Percentiles rank a stretch among this genome's conserved stretches.
These are phyloP conservation scores for Aspergillus saccharolyticus DNA, from an alignment of 495 filamentous ascomycete species.

Conservation along the genomic window DNA sequence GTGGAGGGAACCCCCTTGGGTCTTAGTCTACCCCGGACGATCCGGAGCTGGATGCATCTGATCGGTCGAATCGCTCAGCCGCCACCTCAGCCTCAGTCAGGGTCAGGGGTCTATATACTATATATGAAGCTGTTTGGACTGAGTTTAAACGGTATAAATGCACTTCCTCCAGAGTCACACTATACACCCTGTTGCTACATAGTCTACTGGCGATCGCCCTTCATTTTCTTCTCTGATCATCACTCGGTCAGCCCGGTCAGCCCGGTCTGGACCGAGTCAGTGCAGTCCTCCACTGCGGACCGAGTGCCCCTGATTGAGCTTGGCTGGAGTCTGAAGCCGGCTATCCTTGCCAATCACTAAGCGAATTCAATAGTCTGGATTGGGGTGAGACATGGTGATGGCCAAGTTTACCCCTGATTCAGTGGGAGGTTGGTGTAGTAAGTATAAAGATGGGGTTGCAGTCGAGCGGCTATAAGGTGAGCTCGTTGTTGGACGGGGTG, in stretches of 20 bases:
- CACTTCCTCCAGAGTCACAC: background rate
- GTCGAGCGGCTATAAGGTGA: too few relatives aligned
- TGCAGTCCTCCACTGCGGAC: conserved; percentile 1
- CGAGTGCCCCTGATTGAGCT: conserved; percentile 11
- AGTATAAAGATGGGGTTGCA: too few relatives aligned
- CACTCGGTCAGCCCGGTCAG: background rate
- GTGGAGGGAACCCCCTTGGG: background rate
- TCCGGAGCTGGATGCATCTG: background rate
- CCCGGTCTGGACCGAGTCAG: conserved; percentile 11
- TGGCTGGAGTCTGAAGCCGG: conserved; percentile 7
- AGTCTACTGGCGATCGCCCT: background rate
- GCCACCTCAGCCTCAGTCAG: background rate
- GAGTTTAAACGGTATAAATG: too few relatives aligned
- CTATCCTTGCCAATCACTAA: background rate
- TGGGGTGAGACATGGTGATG: background rate
- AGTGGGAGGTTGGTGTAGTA: background rate
- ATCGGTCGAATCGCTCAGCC: background rate
- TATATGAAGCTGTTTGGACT: too few relatives aligned
- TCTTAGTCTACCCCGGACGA: background rate
- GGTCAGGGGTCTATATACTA: too few relatives aligned
- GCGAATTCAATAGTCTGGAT: background rate
- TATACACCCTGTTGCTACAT: background rate
- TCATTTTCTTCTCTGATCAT: background rate
- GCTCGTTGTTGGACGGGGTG: too few relatives aligned
- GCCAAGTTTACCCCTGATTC: background rate